Evolutionary conservation across 192 early-diverging fungal genomes (phyloP).

Genomic region (Backusella morwellensis): DNA sequence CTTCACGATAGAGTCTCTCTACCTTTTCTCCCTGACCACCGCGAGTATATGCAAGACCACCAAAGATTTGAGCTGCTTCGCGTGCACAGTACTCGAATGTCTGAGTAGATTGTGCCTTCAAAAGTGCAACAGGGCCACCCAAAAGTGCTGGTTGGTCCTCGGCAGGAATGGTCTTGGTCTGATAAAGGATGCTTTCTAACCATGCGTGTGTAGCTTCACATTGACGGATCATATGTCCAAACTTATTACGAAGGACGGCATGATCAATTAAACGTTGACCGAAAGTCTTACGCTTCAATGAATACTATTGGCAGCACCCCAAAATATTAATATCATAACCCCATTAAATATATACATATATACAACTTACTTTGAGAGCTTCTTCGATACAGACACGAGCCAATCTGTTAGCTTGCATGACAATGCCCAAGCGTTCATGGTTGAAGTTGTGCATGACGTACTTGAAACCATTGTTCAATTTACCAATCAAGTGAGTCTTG

Average conservation of each 20-base stretch:
- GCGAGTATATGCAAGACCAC: constrained; percentile 74
- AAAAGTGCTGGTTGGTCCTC: constrained; percentile 66
- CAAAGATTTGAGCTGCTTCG: constrained; percentile 87
- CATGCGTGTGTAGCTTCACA: constrained; percentile 84
- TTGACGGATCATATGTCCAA: constrained; percentile 86
- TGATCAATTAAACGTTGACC: constrained; percentile 86
- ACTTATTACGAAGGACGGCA: constrained; percentile 89
- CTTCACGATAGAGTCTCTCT: constrained; percentile 84
- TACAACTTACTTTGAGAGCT: constrained; percentile 70
- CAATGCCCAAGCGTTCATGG: constrained; percentile 82
- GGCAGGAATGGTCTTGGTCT: constrained; percentile 61
- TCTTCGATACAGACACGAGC: constrained; percentile 90
- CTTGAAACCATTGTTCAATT: constrained; percentile 82
- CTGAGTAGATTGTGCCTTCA: constrained; percentile 82
- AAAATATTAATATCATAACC: neutral
- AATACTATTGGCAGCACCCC: constrained; percentile 54
- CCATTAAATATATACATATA: constrained; percentile 17
- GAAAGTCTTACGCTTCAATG: constrained; percentile 93
- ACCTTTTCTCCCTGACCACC: constrained; percentile 70
- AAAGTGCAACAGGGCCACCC: constrained; percentile 81
- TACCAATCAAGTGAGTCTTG: constrained; percentile 66
- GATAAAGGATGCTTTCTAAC: constrained; percentile 76
- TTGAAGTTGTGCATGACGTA: constrained; percentile 96
- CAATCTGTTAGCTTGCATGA: constrained; percentile 82
- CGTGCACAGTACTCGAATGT: constrained; percentile 87